Base-by-base conservation (phyloP, 2,329 filamentous ascomycete genomes). In the Didymellaceae sp. region DNA sequence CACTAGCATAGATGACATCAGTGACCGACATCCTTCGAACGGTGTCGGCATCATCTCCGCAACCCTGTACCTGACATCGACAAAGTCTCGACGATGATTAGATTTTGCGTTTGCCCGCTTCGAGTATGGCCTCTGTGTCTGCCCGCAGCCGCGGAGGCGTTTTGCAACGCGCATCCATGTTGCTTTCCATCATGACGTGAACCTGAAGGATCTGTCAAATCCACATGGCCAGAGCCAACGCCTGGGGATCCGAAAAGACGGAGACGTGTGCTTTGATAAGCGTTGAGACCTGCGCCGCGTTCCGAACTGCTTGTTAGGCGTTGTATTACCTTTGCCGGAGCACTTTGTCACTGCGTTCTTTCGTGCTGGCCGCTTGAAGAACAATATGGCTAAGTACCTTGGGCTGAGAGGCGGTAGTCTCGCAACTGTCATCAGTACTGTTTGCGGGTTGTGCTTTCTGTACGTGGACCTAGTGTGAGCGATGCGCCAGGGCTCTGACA, bases 391-490 rank as follows among this genome's bases (percentile, higher is more conserved):
- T 20, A 53, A 52, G 40, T 67, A 62, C 34, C 39, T 67, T 7
- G 63, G 65, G 16, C 53, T 67, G 0, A 44, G 56, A 55, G 65
- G 65, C 24, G 38, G 30, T 25, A 45, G 50, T 13, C 50, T 66
- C 34, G 58, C 59, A 22, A 58, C 52, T 21, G 58, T 58, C 3
- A 63, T 67, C 38, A 65, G 62, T 52, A 46, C 52, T 20, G 57
- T 63, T 22, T 67, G 65, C 39, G 65, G 63, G 18, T 34, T 67
- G 38, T 67, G 63, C 46, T 66, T 67, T 47, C 46, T 67, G 65
- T 67, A 53, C 30, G 13, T 11, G 32, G 8, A 14, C 26, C 3
- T 17, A 9, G 7, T 14, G 28, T 31, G 7, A 4, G 31, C 14
- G 31, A 16, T 31, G 26, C 24, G 30, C 41, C 22, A 18, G 7